Conservation (phyloP, 2,329 filamentous ascomycete species). For the Penicillium sp. region DNA sequence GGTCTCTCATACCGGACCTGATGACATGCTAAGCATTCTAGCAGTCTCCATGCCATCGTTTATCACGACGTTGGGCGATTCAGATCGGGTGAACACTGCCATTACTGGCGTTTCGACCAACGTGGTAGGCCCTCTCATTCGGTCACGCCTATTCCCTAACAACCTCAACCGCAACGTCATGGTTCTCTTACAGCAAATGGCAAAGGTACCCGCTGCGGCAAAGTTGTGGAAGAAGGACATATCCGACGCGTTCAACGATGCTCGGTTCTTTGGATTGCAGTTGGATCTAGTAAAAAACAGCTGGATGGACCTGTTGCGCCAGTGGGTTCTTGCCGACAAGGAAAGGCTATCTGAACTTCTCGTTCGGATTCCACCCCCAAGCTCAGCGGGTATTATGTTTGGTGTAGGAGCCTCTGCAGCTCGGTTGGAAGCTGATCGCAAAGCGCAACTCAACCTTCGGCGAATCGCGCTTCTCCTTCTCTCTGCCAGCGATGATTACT, state of each 20-base stretch:
- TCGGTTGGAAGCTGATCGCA: slow-evolving; percentile 89
- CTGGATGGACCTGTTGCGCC: slow-evolving; percentile 80
- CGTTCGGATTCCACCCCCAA: slow-evolving; percentile 74
- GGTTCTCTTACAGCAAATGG: slow-evolving; percentile 71
- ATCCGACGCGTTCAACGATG: slow-evolving; percentile 85
- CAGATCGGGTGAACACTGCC: slow-evolving; percentile 76
- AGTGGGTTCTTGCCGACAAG: slow-evolving; percentile 84
- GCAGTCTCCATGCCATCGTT: slow-evolving; percentile 76
- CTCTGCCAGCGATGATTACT: slow-evolving; percentile 73
- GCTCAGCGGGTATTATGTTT: slow-evolving; percentile 94
- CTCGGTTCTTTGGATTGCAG: slow-evolving; percentile 75
- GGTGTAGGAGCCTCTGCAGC: slow-evolving; percentile 96
- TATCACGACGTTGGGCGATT: slow-evolving; percentile 77
- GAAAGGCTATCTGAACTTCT: slow-evolving; percentile 82
- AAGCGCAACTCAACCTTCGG: slow-evolving; percentile 84
- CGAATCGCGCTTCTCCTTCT: slow-evolving; percentile 78
- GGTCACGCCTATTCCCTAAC: slow-evolving; percentile 81
- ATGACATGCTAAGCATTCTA: slow-evolving; percentile 78
- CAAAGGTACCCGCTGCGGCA: slow-evolving; percentile 73
- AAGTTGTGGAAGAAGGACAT: slow-evolving; percentile 94
- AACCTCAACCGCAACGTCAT: slow-evolving; percentile 73
- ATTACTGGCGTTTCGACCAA: slow-evolving; percentile 79
- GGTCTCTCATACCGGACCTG: slow-evolving; percentile 52
- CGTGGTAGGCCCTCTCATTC: slow-evolving; percentile 76
- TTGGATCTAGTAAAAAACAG: slow-evolving; percentile 64